Evolutionary conservation across 164 flowering plant genomes (phyloP).

Genomic region (Buxus sempervirens): DNA sequence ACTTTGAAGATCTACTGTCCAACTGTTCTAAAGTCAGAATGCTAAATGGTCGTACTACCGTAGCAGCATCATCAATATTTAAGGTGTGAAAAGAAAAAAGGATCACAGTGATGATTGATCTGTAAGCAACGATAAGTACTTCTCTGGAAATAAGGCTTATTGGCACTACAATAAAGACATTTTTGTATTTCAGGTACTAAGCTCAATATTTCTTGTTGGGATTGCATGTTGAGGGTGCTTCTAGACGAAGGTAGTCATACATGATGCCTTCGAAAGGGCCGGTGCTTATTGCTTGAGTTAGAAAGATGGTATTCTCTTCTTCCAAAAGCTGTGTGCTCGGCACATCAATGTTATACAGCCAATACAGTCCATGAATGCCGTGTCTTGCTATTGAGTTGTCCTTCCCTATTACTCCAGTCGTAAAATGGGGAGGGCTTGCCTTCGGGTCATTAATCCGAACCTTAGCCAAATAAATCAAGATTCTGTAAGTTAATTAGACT

Average conservation of each 20-base stretch:
- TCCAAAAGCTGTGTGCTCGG: conserved; percentile 28
- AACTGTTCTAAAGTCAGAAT: no score
- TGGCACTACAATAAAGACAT: no score
- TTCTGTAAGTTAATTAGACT: no score
- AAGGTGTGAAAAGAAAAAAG: no score
- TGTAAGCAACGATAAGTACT: no score
- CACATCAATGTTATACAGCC: conserved; percentile 45
- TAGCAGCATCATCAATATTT: no score
- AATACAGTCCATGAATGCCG: conserved; percentile 74
- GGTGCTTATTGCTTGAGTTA: conserved; percentile 40
- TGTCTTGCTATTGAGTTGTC: conserved; percentile 74
- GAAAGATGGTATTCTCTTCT: conserved; percentile 58
- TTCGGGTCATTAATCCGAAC: conserved; percentile 31
- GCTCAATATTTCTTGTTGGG: conserved; percentile 2
- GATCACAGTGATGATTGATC: no score
- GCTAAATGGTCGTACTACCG: no score
- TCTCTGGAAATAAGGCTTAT: no score
- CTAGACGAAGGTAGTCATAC: conserved; percentile 72
- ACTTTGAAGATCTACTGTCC: no score
- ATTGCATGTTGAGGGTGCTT: conserved; percentile 34
- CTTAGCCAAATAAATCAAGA: conserved; percentile 15
- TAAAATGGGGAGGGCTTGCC: conserved; percentile 34
- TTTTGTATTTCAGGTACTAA: no score
- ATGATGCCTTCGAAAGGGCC: conserved; percentile 52
- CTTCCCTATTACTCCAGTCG: conserved; percentile 53